Evolutionary conservation across 129 eudicot species (phyloP).

Genomic region (Helianthus annuus): HanXRQr2.0-SUNRISE NC_035437.2:46569390-46569889

Average conservation of each 20-base stretch:
- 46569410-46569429: constrained; percentile 73
- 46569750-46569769: not conserved
- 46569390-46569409: constrained; percentile 97
- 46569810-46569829: constrained; percentile 98
- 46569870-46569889: constrained; percentile 75
- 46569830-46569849: constrained; percentile 98
- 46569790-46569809: constrained; percentile 19
- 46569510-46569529: constrained; percentile 44
- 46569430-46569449: constrained; percentile 64
- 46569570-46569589: constrained; percentile 9
- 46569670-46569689: constrained; percentile 74
- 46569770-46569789: not conserved
- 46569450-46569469: constrained; percentile 79
- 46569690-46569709: constrained; percentile 77
- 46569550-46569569: constrained; percentile 96
- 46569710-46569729: constrained; percentile 87
- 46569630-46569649: constrained; percentile 12
- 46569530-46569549: constrained; percentile 59
- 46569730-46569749: constrained; percentile 60
- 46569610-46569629: not conserved
- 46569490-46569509: constrained; percentile 86
- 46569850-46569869: constrained; percentile 86
- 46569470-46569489: constrained; percentile 70
- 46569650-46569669: constrained; percentile 65
- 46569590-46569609: not conserved